A percentile compares a stretch with the other conserved stretches of the same genome.
Conservation (phyloP, 2,329 filamentous ascomycete genomes). For the Arthrobotrys entomopaga region DNA sequence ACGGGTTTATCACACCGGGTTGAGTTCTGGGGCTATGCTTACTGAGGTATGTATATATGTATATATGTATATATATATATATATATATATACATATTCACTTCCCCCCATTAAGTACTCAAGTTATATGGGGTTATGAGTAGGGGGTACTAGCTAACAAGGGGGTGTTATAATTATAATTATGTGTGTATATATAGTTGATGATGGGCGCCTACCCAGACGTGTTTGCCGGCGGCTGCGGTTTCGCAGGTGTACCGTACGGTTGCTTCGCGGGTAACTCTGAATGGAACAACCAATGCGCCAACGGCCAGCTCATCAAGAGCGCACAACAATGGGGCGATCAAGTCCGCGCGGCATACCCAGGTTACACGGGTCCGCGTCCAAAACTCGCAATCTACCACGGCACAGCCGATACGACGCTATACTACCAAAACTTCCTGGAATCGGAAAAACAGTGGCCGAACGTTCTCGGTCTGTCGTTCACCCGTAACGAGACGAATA, state of each 20-base stretch:
- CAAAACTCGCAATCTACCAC: slow-evolving; percentile 70
- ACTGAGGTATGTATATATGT: slow-evolving; percentile 60
- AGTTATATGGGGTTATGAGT: too few species aligned
- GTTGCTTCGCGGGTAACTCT: slow-evolving; percentile 65
- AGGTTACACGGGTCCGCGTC: slow-evolving; percentile 66
- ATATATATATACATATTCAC: too few species aligned
- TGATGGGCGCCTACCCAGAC: slow-evolving; percentile 67
- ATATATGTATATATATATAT: too few species aligned
- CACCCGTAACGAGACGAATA: slow-evolving; percentile 55
- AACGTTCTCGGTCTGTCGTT: slow-evolving; percentile 64
- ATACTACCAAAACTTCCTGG: slow-evolving; percentile 68
- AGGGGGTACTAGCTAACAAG: too few species aligned
- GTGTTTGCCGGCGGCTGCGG: slow-evolving; percentile 67
- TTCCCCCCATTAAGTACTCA: too few species aligned
- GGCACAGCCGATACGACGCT: slow-evolving; percentile 67
- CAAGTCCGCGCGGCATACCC: slow-evolving; percentile 66
- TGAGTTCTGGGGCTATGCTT: slow-evolving; percentile 69
- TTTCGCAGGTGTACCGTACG: slow-evolving; percentile 68
- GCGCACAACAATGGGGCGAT: slow-evolving; percentile 66
- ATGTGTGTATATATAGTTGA: slow-evolving; percentile 59
- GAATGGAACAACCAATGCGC: slow-evolving; percentile 69
- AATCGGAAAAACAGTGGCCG: slow-evolving; percentile 70
- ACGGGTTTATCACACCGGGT: slow-evolving; percentile 69
- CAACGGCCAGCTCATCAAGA: slow-evolving; percentile 64
- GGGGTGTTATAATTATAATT: too few species aligned